Evolutionary conservation across 108 stramenopile species (phyloP).

Genomic region (Pinguiococcus pyrenoidosus): DNA sequence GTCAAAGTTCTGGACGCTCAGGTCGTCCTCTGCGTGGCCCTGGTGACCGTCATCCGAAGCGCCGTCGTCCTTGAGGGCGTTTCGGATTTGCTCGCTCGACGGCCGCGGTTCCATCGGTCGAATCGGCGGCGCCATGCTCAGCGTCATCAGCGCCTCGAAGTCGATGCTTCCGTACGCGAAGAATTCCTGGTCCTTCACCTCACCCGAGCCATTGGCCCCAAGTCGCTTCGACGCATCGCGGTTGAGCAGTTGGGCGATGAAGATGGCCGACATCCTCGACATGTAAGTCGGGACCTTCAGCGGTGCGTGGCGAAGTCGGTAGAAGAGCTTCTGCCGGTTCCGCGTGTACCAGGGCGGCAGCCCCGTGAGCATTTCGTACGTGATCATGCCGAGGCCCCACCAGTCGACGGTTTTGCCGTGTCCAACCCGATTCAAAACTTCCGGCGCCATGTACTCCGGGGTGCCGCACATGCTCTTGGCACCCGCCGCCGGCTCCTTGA

Average conservation of each 20-base stretch:
- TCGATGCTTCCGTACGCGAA: constrained; percentile 23
- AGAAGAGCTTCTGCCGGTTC: constrained; percentile 84
- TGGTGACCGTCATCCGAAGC: no score
- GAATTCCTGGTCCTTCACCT: constrained; percentile 25
- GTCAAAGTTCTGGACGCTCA: constrained; percentile 25
- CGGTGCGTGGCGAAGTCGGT: constrained; percentile 49
- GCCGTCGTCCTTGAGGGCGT: constrained; percentile 14
- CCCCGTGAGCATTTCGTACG: constrained; percentile 88
- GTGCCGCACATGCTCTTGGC: constrained; percentile 90
- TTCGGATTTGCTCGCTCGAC: constrained; percentile 7
- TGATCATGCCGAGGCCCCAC: constrained; percentile 89
- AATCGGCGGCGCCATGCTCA: neutral
- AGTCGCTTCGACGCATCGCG: constrained; percentile 28
- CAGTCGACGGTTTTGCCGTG: constrained; percentile 41
- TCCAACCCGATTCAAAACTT: constrained; percentile 51
- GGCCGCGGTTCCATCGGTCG: neutral
- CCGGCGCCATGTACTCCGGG: constrained; percentile 96
- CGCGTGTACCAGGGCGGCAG: constrained; percentile 94
- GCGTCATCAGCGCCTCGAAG: constrained; percentile 15
- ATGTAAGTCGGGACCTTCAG: constrained; percentile 24
- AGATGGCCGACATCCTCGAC: constrained; percentile 13
- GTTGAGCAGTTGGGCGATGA: constrained; percentile 25
- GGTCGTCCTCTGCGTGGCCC: constrained; percentile 5
- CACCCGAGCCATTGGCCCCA: constrained; percentile 12
- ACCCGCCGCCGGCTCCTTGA: constrained; percentile 37